Percentiles rank a stretch among this genome's conserved stretches.
Evolutionary conservation across 2,329 filamentous ascomycete species (phyloP).

Genomic region (Byssochlamys sp.): DNA sequence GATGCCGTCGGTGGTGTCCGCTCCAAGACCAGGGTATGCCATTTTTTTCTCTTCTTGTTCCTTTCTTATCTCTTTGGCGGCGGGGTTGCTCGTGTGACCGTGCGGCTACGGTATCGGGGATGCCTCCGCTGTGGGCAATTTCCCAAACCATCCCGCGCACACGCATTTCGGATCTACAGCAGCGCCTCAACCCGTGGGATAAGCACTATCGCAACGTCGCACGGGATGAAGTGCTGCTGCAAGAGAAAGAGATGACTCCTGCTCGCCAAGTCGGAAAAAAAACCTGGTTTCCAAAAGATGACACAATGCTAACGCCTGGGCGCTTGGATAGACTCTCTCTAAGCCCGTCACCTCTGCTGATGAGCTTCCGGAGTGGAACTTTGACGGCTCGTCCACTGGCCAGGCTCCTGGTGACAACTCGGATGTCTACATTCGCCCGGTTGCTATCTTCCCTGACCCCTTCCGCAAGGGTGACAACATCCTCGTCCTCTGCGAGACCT

Average conservation of each 20-base stretch:
- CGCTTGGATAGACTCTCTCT: constrained; percentile 49
- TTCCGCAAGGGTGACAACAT: constrained; percentile 86
- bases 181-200: background rate
- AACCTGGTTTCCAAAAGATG: background rate
- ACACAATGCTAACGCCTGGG: background rate
- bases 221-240: background rate
- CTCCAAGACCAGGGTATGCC: constrained; percentile 89
- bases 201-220: background rate
- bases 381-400: constrained; percentile 79
- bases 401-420: constrained; percentile 93
- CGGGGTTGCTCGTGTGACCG: background rate
- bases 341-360: constrained; percentile 49
- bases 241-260: background rate
- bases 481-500: constrained; percentile 88
- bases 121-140: background rate
- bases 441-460: constrained; percentile 81
- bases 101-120: background rate
- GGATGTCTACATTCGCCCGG: constrained; percentile 89
- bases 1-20: constrained; percentile 73
- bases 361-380: constrained; percentile 70
- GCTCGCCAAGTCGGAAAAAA: background rate
- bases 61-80: background rate
- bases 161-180: background rate
- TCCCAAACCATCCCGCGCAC: background rate
- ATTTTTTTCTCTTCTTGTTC: constrained; percentile 4